Evolutionary conservation across 202 grass and related monocot genomes (phyloP), one percentile per base, ranked within the genome.

Genomic region (Zoysia matrella): DNA sequence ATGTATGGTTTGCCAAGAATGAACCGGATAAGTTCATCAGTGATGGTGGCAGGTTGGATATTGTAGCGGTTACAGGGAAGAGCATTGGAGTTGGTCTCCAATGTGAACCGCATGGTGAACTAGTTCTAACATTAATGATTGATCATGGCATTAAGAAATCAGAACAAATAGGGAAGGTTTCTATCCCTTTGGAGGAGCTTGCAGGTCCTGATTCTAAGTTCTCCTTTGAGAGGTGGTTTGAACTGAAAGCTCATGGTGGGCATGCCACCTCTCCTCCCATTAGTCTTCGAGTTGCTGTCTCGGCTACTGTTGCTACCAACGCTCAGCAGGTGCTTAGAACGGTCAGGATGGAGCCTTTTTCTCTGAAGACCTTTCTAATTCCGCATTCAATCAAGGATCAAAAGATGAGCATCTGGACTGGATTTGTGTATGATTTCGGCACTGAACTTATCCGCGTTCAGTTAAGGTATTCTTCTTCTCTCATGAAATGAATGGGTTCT

Each of bases 171-270:
- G 92, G 95, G 60, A 95, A 86, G 67, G 80, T 88, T 65, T 95
- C 80, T 60, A 69, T 98, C 78, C 86, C 86, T 67, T 85, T 98
- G 86, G 73, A 95, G 51, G 88, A 90, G 36, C 77, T 98, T 78
- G 69, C 52, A 47, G 64, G 76, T 30, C 88, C 82, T 47, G 75
- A 89, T 73, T 91, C 90, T 12, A 91, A 88, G 30, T 88, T 93
- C 67, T 91, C 86, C 15, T 80, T 93, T 0, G 90, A 98, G 61
- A 90, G 70, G 57, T 98, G 95, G 92, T 86, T 95, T 90, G 86
- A 93, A 85, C 46, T 98, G 76, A 91, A 93, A 83, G 16, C 70
- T 58, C 85, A 78, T 53, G 66, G 44, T 57, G 78, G 84, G 47
- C 54, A 86, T 91, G 66, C 76, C 8, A 58, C 84, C 65, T 86